These are phyloP conservation scores for Lasiodiplodia theobromae DNA, from an alignment of 2,329 filamentous ascomycete species.

Conservation along the genomic window DNA sequence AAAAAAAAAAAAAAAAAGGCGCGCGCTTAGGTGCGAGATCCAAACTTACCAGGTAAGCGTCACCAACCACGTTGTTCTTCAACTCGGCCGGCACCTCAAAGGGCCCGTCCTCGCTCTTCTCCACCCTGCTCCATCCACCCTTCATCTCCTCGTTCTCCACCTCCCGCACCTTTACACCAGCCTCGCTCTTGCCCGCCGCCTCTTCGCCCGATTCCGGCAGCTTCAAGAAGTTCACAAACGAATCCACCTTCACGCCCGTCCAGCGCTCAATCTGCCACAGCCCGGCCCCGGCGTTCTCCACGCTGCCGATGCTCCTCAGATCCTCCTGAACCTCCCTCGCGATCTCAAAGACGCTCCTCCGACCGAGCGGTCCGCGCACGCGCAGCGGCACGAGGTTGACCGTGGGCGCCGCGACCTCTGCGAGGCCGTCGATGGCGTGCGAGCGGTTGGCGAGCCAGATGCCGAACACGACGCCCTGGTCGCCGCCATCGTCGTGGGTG, in stretches of 20 bases:
- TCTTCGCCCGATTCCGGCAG: slow-evolving; percentile 51
- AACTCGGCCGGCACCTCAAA: slow-evolving; percentile 36
- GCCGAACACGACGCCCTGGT: slow-evolving; percentile 68
- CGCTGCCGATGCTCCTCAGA: slow-evolving; percentile 65
- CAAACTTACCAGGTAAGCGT: slow-evolving; percentile 49
- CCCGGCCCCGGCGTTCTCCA: slow-evolving; percentile 64
- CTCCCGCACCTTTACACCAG: slow-evolving; percentile 35
- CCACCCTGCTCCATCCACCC: slow-evolving; percentile 36
- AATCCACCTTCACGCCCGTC: slow-evolving; percentile 74
- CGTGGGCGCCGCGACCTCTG: slow-evolving; percentile 69
- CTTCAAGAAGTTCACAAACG: slow-evolving; percentile 82
- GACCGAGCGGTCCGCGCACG: slow-evolving; percentile 51
- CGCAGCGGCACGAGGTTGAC: slow-evolving; percentile 79
- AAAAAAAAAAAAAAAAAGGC: slow-evolving; percentile 33
- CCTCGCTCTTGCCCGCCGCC: slow-evolving; percentile 9
- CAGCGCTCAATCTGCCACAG: slow-evolving; percentile 76
- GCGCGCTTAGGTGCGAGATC: neutral
- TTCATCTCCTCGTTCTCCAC: slow-evolving; percentile 21
- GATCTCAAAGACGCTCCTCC: slow-evolving; percentile 40
- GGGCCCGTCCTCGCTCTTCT: slow-evolving; percentile 15
- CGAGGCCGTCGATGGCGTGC: slow-evolving; percentile 57
- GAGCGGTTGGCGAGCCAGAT: slow-evolving; percentile 84
- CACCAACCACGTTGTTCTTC: slow-evolving; percentile 36
- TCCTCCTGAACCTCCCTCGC: slow-evolving; percentile 73
- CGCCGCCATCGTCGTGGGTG: slow-evolving; percentile 30